phyloP scores from a whole-genome alignment of 148 eudicot genomes.

The Camellia lanceoleosa region DNA sequence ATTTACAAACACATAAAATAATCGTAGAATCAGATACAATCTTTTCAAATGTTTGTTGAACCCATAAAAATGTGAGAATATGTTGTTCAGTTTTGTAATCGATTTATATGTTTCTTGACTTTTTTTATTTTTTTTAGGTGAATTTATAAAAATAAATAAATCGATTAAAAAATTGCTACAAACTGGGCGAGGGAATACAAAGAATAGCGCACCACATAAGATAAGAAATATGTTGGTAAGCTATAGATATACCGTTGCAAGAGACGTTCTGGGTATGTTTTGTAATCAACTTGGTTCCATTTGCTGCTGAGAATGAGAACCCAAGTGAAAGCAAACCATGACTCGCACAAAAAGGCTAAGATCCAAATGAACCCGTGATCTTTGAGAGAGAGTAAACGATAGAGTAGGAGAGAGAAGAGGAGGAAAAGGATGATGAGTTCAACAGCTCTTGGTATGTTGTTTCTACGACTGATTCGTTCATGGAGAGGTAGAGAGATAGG shows the following conservation, averaged over 20 bases:
- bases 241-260: background rate
- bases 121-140: no score
- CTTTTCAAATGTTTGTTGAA: no score
- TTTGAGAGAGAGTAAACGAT: constrained; percentile 20
- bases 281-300: constrained; percentile 24
- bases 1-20: no score
- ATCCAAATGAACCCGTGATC: constrained; percentile 28
- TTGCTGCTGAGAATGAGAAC: constrained; percentile 16
- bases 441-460: constrained; percentile 9
- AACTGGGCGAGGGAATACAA: no score
- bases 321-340: constrained; percentile 31
- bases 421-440: constrained; percentile 23
- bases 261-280: constrained; percentile 19
- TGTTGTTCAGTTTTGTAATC: no score
- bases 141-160: no score
- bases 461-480: constrained; percentile 3
- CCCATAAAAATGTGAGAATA: no score
- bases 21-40: no score
- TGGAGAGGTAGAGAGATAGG: constrained; percentile 13
- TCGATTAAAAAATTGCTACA: no score
- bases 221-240: no score
- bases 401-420: constrained; percentile 20
- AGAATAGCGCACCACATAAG: no score
- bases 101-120: no score
- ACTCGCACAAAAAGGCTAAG: constrained; percentile 31